Conservation (phyloP, 176 grass and related monocot species). For the Chloris gayana region DNA sequence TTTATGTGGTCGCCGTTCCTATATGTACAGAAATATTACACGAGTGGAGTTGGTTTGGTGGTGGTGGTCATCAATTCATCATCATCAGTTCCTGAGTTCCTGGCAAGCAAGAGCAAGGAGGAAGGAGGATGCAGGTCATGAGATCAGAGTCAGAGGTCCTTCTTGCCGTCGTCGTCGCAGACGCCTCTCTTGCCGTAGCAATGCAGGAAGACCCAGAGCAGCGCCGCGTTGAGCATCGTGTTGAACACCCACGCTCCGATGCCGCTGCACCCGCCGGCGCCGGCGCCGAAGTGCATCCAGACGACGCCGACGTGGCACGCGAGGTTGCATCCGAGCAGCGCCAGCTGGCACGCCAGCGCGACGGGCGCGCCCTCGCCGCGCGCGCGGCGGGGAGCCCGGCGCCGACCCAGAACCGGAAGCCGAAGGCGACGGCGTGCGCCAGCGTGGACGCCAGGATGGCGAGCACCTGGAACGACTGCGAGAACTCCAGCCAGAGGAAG, state of each 20-base stretch:
- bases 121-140: background rate
- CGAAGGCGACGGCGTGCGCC: constrained; percentile 70
- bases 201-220: constrained; percentile 80
- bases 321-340: constrained; percentile 65
- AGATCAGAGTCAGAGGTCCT: constrained; percentile 14
- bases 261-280: constrained; percentile 76
- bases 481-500: constrained; percentile 99
- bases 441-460: constrained; percentile 84
- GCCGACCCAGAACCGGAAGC: constrained; percentile 68
- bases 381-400: constrained; percentile 53
- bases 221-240: constrained; percentile 64
- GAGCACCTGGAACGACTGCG: constrained; percentile 95
- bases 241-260: constrained; percentile 90
- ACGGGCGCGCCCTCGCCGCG: constrained; percentile 36
- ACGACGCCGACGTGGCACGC: constrained; percentile 79
- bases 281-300: constrained; percentile 79
- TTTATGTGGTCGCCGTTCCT: constrained; percentile 9
- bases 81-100: constrained; percentile 4
- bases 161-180: constrained; percentile 40
- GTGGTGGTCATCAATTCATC: background rate
- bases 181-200: constrained; percentile 63
- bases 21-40: constrained; percentile 53
- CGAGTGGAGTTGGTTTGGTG: background rate
- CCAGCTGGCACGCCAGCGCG: constrained; percentile 63
- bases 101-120: background rate